Base-by-base conservation (phyloP, 305 asterid genomes). In the Caryopteris hybrid region DNA sequence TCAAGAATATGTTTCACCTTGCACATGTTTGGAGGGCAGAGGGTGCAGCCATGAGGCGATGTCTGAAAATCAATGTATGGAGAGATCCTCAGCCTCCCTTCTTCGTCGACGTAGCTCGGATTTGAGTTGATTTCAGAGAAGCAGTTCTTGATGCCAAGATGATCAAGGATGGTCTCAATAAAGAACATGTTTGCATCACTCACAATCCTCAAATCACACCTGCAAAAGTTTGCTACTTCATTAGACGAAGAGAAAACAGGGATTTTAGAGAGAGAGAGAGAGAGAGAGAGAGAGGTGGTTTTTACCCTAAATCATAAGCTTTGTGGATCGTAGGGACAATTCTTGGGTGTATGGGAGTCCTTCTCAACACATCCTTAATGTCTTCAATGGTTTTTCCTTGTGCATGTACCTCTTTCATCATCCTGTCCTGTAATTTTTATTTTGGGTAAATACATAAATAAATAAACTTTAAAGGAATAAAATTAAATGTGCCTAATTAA, bases 11-110 rank as follows among this genome's bases (percentile, higher is more conserved):
- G n/a, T n/a, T n/a, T n/a, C n/a, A 88, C 96, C 95, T 92, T 92
- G 88, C 98, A 92, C 98, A 92, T 92, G 74, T 92, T 92, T 18
- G 96, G 97, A 71, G 97, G 97, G 74, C 98, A 92, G 41, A 57
- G 88, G 18, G 9, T 64, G 87, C 91, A 83, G 53, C 89, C 86
- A 63, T 92, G 98, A 42, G 96, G 80, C 5, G 82, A 67, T n/a
- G 79, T 14, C 25, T 73, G 64, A 65, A 82, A 88, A 80, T 92
- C 95, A 59, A 88, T 76, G 56, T 67, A 82, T 0, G 98, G 97
- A 34, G 74, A 70, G 11, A 92, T 86, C 45, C 94, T 86, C 6
- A 90, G 81, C 66, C 80, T 78, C 2, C 97, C 96, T 74, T 85
- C 66, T 5, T 85, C 85, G 8, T 92, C 88, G 9, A 83, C 75